Base-by-base conservation (phyloP, 2,329 filamentous ascomycete species). In the Pseudogymnoascus sp. region DNA sequence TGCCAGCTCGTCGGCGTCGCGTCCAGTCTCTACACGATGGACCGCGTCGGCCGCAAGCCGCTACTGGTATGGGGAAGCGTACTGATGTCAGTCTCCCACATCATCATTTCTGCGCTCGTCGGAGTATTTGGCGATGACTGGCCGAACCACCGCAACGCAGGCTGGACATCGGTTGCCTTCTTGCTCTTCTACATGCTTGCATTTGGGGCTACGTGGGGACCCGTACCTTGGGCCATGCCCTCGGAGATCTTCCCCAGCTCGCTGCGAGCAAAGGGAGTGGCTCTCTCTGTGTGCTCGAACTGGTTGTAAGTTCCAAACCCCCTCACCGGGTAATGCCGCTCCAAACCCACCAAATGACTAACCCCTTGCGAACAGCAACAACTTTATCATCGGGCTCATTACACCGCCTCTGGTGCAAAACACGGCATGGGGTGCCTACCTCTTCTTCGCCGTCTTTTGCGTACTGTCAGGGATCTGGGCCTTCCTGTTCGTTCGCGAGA, bases 211-310 rank as follows among this genome's bases (percentile, higher is more conserved):
- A 63, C 63, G 13, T 70, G 64, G 64, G 62, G 66, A n/a, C 61
- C 60, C 33, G 40, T 63, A 15, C 63, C 72, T 4, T 75, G 74
- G 75, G 74, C 72, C 0, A 71, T 78, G 61, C 76, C 79, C 0
- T 76, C 78, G 31, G 83, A 90, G 64, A 84, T 90, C n/a, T 88
- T 88, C 44, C 83, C 84, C 0, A 80, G 79, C 1, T 78, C 77
- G 0, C 73, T 83, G 0, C 77, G 85, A 5, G 84, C 85, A 2
- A 89, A 88, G 69, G 87, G 86, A 35, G 84, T 86, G 0, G 84
- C 84, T 1, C 74, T 87, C 1, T 84, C 83, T 0, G 87, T 84
- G 0, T 83, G 79, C 63, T 80, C 79, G 5, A 86, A 85, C 72
- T 89, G 87, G 78, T 71, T 86, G 75, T 54, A 54, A 54, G 47